These are phyloP conservation scores for Mallotus repandus DNA, from an alignment of 441 rosid species.

Conservation along the genomic window DNA sequence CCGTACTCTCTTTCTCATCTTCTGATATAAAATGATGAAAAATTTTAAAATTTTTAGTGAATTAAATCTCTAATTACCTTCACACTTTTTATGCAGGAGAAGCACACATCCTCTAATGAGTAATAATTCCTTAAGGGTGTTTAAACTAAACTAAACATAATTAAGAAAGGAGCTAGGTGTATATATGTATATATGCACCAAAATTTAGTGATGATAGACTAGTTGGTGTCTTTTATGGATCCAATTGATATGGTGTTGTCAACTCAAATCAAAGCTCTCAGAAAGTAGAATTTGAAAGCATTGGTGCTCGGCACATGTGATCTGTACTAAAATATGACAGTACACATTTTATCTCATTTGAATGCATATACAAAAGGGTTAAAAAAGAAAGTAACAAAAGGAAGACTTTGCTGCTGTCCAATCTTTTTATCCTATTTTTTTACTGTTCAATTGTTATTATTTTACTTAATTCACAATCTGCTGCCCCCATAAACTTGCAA, in stretches of 20 bases:
- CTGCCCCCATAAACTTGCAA: neutral
- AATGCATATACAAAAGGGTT: neutral
- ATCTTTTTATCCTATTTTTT: neutral
- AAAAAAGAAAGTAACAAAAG: neutral
- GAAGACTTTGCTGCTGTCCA: neutral
- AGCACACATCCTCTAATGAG: too few relatives aligned
- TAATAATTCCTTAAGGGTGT: too few relatives aligned
- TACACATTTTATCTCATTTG: conserved; percentile 4
- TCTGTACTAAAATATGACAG: conserved; percentile 11
- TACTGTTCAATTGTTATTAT: neutral
- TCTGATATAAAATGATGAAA: too few relatives aligned
- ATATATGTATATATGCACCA: neutral
- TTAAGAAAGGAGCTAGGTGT: neutral
- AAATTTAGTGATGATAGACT: neutral
- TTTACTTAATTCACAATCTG: neutral
- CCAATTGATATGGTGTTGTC: conserved; percentile 17
- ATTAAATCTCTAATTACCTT: too few relatives aligned
- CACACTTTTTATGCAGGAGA: too few relatives aligned
- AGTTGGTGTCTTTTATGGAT: conserved; percentile 12
- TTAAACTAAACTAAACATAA: neutral
- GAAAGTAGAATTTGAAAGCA: conserved; percentile 10
- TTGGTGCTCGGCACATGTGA: conserved; percentile 21
- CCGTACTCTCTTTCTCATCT: too few relatives aligned
- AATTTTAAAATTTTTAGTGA: too few relatives aligned
- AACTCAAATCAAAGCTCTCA: conserved; percentile 17